A percentile compares a stretch with the other conserved stretches of the same genome.
phyloP scores from a whole-genome alignment of 1,139 yeast genomes.

The Tardiomyces depauwii region DNA sequence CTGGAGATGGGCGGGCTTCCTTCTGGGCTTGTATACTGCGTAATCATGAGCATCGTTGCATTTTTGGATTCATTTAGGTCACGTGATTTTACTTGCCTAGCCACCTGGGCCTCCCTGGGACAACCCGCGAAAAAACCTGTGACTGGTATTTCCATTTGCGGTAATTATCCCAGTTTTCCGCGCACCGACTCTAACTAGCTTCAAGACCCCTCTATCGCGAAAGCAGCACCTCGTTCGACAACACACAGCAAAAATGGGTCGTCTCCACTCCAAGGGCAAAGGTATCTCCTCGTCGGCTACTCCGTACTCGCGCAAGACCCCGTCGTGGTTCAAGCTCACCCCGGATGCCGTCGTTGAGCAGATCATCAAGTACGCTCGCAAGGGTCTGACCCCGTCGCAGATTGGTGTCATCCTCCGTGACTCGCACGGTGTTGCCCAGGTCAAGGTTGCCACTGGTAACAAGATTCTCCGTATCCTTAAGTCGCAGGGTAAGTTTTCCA shows the following conservation, averaged over 20 bases:
- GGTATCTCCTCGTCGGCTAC: conserved; percentile 99
- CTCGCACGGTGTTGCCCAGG: conserved; percentile 98
- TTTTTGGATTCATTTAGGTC: background rate
- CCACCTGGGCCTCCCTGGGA: no score
- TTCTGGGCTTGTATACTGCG: no score
- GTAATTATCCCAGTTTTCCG: background rate
- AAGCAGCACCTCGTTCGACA: background rate
- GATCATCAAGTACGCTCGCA: conserved; percentile 98
- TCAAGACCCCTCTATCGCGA: background rate
- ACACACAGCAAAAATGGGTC: conserved; percentile 38
- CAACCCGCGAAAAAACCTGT: background rate
- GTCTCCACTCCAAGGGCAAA: conserved; percentile 74
- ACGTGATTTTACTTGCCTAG: no score
- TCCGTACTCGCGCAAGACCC: conserved; percentile 98
- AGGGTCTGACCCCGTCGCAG: conserved; percentile 99
- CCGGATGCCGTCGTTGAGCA: conserved; percentile 96
- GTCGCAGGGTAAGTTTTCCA: conserved; percentile 65
- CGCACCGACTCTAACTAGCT: background rate
- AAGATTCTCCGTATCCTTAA: conserved; percentile 98
- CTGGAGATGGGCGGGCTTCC: no score
- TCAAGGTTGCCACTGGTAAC: conserved; percentile 97
- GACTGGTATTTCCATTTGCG: background rate
- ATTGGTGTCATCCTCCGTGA: conserved; percentile 99
- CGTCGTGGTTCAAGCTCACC: conserved; percentile 98
- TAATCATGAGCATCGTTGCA: no score